These are phyloP conservation scores for Colletotrichum tabaci DNA, from an alignment of 2,329 filamentous ascomycete genomes.

Conservation along the genomic window DNA sequence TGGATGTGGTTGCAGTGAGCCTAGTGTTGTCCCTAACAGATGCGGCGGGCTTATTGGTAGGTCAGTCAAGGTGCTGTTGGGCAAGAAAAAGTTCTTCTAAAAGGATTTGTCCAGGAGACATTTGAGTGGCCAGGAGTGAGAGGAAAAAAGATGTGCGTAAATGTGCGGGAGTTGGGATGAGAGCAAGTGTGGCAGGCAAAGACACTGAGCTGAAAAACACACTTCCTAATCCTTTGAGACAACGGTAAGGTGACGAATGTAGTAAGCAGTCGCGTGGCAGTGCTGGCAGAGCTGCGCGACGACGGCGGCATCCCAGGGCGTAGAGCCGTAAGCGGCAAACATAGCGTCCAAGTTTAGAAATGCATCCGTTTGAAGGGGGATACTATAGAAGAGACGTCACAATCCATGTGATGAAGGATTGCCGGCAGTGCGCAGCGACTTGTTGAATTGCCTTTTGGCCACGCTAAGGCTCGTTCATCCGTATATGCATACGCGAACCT, in stretches of 20 bases:
- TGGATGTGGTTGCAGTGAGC: not conserved
- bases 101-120: not conserved
- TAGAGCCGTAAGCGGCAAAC: not conserved
- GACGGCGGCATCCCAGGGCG: constrained; percentile 10
- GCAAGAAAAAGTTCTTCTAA: not conserved
- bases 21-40: not conserved
- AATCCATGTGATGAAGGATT: too few species aligned
- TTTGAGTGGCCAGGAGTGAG: not conserved
- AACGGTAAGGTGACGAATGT: constrained; percentile 16
- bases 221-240: not conserved
- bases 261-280: constrained; percentile 40
- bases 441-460: not conserved
- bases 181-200: not conserved
- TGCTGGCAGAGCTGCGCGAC: constrained; percentile 15
- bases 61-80: not conserved
- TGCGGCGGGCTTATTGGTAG: not conserved
- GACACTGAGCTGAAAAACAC: not conserved
- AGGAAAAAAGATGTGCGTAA: not conserved
- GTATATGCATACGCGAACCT: not conserved
- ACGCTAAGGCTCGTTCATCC: constrained; percentile 8
- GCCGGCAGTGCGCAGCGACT: not conserved
- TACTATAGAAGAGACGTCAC: too few species aligned
- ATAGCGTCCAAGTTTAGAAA: not conserved
- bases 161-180: not conserved
- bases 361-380: too few species aligned